Base-by-base conservation (phyloP, 305 asterid species). In the Fraxinus floribunda region DNA sequence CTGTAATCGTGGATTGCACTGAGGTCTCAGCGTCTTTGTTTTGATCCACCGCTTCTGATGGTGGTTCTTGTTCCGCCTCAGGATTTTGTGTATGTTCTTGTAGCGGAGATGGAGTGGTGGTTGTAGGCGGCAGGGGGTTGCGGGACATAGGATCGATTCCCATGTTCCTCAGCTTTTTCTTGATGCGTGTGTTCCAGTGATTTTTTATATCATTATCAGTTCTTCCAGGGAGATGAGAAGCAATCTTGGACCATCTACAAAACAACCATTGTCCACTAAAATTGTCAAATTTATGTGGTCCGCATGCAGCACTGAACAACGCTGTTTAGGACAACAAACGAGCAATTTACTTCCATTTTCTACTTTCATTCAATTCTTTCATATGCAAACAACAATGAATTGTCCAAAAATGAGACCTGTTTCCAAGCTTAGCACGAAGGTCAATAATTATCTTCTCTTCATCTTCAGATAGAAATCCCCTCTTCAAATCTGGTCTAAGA, bases 131-230 rank as follows among this genome's bases (percentile, higher is more conserved):
- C 0, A 90, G 89, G 18, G 97, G 98, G 87, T 90, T 87, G 92
- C 93, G 98, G 32, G 97, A 90, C 7, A 88, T 79, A 0, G 98
- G 98, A 79, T 95, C 97, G 36, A 92, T 87, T 18, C 98, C 97
- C 95, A 92, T 89, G 86, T 95, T 95, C 90, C 66, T 91, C 9
- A 95, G 85, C 82, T 92, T 95, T 76, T 95, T 93, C 86, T 93
- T 95, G 71, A 93, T 90, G 87, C 91, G 98, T 0, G 97, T 95
- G 83, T 95, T 95, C 98, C 98, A 95, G 13, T 93, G 94, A 34
- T 93, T 95, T 84, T 93, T 95, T 64, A 95, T 95, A 81, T 95
- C 98, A 71, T 93, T 93, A 82, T 95, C 98, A 0, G 98, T 95
- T 84, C 98, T 84, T 77, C 97, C 98, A 0, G 98, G 98, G n/a